A percentile compares a stretch with the other conserved stretches of the same genome.
These are phyloP conservation scores for Emmonsiellopsis sp. DNA, from an alignment of 2,329 filamentous ascomycete genomes.

Conservation along the genomic window DNA sequence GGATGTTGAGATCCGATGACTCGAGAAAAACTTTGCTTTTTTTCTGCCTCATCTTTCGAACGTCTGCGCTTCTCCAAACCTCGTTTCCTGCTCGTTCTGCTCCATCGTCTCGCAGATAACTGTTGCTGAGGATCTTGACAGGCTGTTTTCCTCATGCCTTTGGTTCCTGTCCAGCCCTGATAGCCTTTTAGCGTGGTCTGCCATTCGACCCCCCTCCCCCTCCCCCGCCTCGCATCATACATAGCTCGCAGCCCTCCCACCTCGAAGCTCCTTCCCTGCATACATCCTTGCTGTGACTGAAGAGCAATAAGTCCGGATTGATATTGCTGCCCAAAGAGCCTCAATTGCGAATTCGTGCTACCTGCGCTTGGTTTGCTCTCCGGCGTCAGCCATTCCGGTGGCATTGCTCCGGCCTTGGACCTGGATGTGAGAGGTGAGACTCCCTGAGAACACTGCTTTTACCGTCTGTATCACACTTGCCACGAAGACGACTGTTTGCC, in stretches of 20 bases:
- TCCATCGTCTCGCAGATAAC: too few species aligned
- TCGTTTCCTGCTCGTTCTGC: too few species aligned
- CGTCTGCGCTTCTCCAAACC: too few species aligned
- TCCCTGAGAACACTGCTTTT: neutral
- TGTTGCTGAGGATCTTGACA: too few species aligned
- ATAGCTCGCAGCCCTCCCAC: neutral
- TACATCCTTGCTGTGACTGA: neutral
- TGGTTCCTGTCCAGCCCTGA: neutral
- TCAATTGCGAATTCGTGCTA: neutral
- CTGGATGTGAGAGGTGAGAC: conserved; percentile 3
- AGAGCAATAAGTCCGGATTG: neutral
- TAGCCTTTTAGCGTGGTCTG: neutral
- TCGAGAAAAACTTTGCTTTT: neutral
- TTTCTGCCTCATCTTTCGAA: neutral
- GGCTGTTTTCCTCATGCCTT: too few species aligned
- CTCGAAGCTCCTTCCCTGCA: neutral
- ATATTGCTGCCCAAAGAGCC: neutral
- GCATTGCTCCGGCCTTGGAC: neutral
- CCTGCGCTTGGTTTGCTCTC: neutral
- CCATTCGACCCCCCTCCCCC: neutral
- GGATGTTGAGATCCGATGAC: neutral
- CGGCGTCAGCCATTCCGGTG: neutral
- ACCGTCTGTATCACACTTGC: neutral
- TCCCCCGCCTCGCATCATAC: neutral
- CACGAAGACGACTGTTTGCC: neutral